Evolutionary conservation across 176 grass and related monocot genomes (phyloP), one percentile per base, ranked within the genome.

Genomic region (Leersia perrieri): DNA sequence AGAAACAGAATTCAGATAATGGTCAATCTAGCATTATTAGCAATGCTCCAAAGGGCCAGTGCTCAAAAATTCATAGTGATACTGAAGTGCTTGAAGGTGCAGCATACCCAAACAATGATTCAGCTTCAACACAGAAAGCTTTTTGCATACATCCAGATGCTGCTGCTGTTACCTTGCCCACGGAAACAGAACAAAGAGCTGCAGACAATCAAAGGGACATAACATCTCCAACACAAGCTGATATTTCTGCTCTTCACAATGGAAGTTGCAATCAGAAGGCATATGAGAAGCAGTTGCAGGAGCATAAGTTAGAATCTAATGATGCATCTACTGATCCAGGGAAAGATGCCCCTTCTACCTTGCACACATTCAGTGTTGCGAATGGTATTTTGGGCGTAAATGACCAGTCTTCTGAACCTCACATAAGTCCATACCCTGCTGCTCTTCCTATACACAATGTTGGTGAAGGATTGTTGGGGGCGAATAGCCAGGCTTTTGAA

Each of bases 31-130:
- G 51, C 32, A 63, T 45, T 63, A 16, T 80, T 47, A 62, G 55
- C 23, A 34, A 63, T 15, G 57, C 32, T 76, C 75, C 74, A 42
- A 39, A 3, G 20, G 63, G 58, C 31, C 39, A 80, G 28, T 69
- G 79, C 72, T 80, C 58, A 74, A 58, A 64, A 63, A 35, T 49
- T 35, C 23, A 45, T 55, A 55, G 33, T 18, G 39, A 13, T 5
- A 66, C 34, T 72, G 79, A 38, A 65, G 66, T 65, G 63, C 31
- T 16, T 70, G 65, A 76, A 76, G 28, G 57, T 60, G 61, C 40
- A 84, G n/a, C 23, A 31, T 66, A 34, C 55, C 67, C 79, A 85
- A 89, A 73, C 80, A 89, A 88, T 49, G 70, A 10, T n/a, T 75
- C 49, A 33, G 61, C 47, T 71, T 70, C 77, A 33, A 22, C 64